phyloP scores from a whole-genome alignment of 1,139 yeast species.

The Candida tropicalis region DNA sequence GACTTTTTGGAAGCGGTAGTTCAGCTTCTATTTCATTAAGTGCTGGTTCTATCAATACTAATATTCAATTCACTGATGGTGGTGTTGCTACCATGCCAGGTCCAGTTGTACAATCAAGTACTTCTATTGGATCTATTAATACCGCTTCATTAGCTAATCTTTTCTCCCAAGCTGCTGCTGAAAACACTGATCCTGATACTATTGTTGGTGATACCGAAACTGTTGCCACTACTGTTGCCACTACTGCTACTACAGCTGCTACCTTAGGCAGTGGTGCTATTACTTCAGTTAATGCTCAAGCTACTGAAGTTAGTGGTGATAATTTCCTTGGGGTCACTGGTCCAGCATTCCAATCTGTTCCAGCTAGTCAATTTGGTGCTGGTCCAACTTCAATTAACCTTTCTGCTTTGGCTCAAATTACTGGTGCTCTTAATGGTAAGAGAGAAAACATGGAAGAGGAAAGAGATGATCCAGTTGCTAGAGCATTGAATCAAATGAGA shows the following conservation, averaged over 20 bases:
- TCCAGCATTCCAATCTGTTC: slow-evolving; percentile 15
- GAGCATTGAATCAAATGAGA: neutral
- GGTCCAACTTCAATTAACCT: slow-evolving; percentile 14
- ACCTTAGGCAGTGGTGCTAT: neutral
- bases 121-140: slow-evolving; percentile 5
- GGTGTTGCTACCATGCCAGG: neutral
- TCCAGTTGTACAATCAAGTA: neutral
- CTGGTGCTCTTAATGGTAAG: slow-evolving; percentile 14
- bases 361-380: slow-evolving; percentile 14
- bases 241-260: slow-evolving; percentile 5
- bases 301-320: slow-evolving; percentile 3
- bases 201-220: neutral
- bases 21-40: too few relatives aligned
- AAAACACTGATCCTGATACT: slow-evolving; percentile 4
- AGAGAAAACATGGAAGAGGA: slow-evolving; percentile 9
- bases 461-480: slow-evolving; percentile 6
- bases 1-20: too few relatives aligned
- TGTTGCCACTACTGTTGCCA: slow-evolving; percentile 4
- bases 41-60: neutral
- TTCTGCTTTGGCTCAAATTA: slow-evolving; percentile 14
- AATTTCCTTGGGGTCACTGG: slow-evolving; percentile 13
- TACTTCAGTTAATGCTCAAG: slow-evolving; percentile 1
- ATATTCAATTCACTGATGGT: neutral
- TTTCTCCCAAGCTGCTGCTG: slow-evolving; percentile 10
- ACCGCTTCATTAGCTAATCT: slow-evolving; percentile 11